Conservation (phyloP, 2,329 filamentous ascomycete genomes). For the Aschersonia sp. region DNA sequence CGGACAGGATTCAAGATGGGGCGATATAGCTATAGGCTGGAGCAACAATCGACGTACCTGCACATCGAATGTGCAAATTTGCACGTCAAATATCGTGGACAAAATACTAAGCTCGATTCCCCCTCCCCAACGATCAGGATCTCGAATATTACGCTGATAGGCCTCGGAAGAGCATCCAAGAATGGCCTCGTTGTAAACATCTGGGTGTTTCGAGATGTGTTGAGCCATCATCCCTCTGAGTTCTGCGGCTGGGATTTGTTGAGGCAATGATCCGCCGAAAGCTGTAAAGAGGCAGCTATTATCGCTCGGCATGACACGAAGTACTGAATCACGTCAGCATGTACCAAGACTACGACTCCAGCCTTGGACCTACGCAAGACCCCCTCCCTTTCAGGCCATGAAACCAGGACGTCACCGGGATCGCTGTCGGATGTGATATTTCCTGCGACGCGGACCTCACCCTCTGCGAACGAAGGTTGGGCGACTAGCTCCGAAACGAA, state of each 20-base stretch:
- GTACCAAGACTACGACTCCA: background rate
- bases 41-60: constrained; percentile 19
- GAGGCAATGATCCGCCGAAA: constrained; percentile 65
- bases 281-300: constrained; percentile 92
- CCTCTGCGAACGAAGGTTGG: background rate
- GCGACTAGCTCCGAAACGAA: background rate
- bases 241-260: constrained; percentile 29
- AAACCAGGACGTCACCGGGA: constrained; percentile 22
- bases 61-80: constrained; percentile 77
- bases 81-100: constrained; percentile 69
- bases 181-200: constrained; percentile 61
- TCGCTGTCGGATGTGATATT: constrained; percentile 1
- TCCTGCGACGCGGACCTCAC: background rate
- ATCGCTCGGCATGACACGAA: constrained; percentile 93
- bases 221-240: constrained; percentile 66
- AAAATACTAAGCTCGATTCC: constrained; percentile 81
- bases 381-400: constrained; percentile 34
- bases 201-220: constrained; percentile 58
- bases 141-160: constrained; percentile 72
- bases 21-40: no score
- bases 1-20: background rate
- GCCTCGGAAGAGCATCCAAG: constrained; percentile 57
- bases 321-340: constrained; percentile 29
- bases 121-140: constrained; percentile 75
- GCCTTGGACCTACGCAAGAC: constrained; percentile 26